Percentiles rank a stretch among this genome's conserved stretches.
Evolutionary conservation across 345 rosid species (phyloP).

Genomic region (Moricandia moricandioides): DNA sequence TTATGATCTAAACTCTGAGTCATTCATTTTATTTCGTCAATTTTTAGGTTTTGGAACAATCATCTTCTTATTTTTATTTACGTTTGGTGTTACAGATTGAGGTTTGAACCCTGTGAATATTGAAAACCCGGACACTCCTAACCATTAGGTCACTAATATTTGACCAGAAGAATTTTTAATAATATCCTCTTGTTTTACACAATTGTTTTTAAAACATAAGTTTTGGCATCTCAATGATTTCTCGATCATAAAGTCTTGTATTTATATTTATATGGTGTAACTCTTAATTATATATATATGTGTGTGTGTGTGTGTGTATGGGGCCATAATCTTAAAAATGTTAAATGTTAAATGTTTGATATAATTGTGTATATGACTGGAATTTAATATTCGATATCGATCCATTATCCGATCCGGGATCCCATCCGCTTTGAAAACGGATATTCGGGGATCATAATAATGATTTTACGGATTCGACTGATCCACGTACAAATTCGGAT

Average conservation of each 20-base stretch:
- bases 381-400: no score
- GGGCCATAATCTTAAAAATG: conserved; percentile 9
- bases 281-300: background rate
- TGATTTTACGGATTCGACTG: no score
- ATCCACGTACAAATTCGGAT: no score
- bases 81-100: background rate
- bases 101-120: background rate
- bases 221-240: background rate
- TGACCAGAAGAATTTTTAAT: background rate
- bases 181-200: background rate
- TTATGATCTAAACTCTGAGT: background rate
- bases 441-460: no score
- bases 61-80: background rate
- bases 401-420: no score
- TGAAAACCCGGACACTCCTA: background rate
- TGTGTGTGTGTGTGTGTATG: background rate
- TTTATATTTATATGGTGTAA: background rate
- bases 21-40: background rate
- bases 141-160: background rate
- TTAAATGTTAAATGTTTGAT: no score
- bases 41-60: background rate
- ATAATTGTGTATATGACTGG: no score
- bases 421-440: no score
- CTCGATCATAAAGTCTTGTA: conserved; percentile 6
- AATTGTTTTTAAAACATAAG: background rate